Percentiles rank a stretch among this genome's conserved stretches.
These are phyloP conservation scores for Aegle marmelos DNA, from an alignment of 345 rosid genomes.

Conservation along the genomic window DNA sequence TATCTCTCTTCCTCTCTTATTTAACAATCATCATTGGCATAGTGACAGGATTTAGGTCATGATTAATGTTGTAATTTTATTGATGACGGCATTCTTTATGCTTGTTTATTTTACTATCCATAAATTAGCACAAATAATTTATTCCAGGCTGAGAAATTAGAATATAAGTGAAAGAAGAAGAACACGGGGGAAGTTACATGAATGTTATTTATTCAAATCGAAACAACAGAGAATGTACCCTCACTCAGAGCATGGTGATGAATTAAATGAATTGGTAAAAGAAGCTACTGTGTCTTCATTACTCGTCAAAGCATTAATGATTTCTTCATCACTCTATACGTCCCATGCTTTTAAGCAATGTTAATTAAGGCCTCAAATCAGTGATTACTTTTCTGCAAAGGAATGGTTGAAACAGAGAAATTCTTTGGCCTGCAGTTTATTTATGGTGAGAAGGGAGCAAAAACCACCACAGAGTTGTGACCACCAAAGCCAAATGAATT, in stretches of 20 bases:
- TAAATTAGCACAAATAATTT: not conserved
- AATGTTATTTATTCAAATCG: not conserved
- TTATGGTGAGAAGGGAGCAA: slow-evolving; percentile 49
- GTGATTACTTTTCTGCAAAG: not conserved
- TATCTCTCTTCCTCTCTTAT: not conserved
- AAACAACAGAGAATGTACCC: not conserved
- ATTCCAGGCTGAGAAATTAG: not conserved
- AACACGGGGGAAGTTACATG: not conserved
- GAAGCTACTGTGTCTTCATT: not conserved
- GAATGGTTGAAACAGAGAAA: not conserved
- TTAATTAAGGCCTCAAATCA: not conserved
- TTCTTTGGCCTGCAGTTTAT: not conserved
- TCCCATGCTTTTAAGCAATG: not conserved
- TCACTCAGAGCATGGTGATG: slow-evolving; percentile 3
- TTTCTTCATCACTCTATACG: not conserved
- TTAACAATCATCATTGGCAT: not conserved
- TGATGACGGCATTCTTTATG: too few species aligned
- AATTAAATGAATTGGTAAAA: not conserved
- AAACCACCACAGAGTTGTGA: slow-evolving; percentile 65
- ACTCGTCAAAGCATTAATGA: not conserved
- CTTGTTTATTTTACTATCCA: not conserved
- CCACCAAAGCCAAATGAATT: slow-evolving; percentile 70
- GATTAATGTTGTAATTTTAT: not conserved
- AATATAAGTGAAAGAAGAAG: not conserved
- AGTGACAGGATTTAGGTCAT: not conserved